These are phyloP conservation scores for Alternaria arborescens DNA, from an alignment of 2,329 filamentous ascomycete species.

Conservation along the genomic window DNA sequence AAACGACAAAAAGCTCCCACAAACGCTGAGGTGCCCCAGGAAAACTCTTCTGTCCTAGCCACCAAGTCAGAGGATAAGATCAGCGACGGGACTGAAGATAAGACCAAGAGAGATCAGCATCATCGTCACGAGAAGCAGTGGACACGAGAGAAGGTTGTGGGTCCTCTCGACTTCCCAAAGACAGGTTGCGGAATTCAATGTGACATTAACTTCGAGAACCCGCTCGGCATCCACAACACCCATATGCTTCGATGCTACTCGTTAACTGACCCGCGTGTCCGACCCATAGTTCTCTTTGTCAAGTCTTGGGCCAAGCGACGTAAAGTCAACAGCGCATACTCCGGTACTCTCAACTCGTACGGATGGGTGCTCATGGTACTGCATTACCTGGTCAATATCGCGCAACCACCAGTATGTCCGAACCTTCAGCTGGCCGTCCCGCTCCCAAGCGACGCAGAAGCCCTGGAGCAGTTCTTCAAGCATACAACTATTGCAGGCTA, in stretches of 20 bases:
- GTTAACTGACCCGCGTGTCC: constrained; percentile 78
- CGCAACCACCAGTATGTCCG: constrained; percentile 79
- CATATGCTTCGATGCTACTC: constrained; percentile 84
- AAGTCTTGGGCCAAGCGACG: constrained; percentile 90
- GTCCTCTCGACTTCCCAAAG: constrained; percentile 78
- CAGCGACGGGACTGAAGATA: constrained; percentile 14
- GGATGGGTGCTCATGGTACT: constrained; percentile 93
- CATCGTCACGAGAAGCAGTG: constrained; percentile 47
- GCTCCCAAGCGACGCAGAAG: constrained; percentile 20
- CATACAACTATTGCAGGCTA: constrained; percentile 67
- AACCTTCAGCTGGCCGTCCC: constrained; percentile 73
- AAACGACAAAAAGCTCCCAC: constrained; percentile 6
- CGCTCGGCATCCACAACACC: constrained; percentile 85
- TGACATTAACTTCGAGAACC: constrained; percentile 90
- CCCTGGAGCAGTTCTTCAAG: constrained; percentile 51
- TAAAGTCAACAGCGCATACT: constrained; percentile 86
- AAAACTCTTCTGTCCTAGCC: constrained; percentile 27
- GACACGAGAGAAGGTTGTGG: constrained; percentile 57
- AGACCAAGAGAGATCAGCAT: constrained; percentile 24
- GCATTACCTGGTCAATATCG: constrained; percentile 87
- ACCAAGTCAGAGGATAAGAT: constrained; percentile 8
- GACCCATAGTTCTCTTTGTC: constrained; percentile 81
- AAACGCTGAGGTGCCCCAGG: constrained; percentile 10
- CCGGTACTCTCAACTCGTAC: constrained; percentile 86
- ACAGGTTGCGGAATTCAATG: constrained; percentile 82